Evolutionary conservation across 345 rosid species (phyloP).

Genomic region (Ricinus communis): DNA sequence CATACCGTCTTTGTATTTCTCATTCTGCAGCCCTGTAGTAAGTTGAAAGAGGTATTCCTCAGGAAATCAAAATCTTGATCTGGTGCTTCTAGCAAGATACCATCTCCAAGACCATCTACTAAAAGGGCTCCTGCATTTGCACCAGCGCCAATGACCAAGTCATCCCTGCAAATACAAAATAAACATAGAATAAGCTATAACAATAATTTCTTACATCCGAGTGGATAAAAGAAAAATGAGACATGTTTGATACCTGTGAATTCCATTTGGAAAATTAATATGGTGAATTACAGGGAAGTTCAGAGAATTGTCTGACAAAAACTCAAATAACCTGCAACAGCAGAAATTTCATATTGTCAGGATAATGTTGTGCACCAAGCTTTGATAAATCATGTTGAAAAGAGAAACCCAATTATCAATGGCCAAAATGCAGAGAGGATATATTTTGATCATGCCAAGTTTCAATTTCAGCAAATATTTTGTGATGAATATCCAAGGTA

Average conservation of each 20-base stretch:
- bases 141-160: slow-evolving; percentile 89
- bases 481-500: neutral
- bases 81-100: slow-evolving; percentile 76
- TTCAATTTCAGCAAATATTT: neutral
- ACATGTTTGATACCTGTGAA: slow-evolving; percentile 56
- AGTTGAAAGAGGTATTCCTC: slow-evolving; percentile 85
- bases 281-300: slow-evolving; percentile 92
- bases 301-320: slow-evolving; percentile 59
- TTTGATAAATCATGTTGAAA: neutral
- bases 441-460: neutral
- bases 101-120: slow-evolving; percentile 98
- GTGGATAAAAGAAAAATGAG: slow-evolving; percentile 1
- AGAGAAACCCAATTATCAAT: neutral
- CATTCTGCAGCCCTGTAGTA: slow-evolving; percentile 98
- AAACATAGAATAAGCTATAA: slow-evolving; percentile 17
- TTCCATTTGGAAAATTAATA: slow-evolving; percentile 66
- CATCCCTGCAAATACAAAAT: slow-evolving; percentile 61
- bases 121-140: slow-evolving; percentile 79
- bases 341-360: slow-evolving; percentile 12
- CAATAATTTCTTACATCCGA: neutral
- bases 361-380: neutral
- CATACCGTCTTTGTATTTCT: slow-evolving; percentile 95
- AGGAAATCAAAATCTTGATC: slow-evolving; percentile 91
- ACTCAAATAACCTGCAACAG: slow-evolving; percentile 78
- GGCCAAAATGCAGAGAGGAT: neutral